Percentiles rank a stretch among this genome's conserved stretches.
Conservation (phyloP, 345 rosid genomes). For the Pugionium dolabratum region DNA sequence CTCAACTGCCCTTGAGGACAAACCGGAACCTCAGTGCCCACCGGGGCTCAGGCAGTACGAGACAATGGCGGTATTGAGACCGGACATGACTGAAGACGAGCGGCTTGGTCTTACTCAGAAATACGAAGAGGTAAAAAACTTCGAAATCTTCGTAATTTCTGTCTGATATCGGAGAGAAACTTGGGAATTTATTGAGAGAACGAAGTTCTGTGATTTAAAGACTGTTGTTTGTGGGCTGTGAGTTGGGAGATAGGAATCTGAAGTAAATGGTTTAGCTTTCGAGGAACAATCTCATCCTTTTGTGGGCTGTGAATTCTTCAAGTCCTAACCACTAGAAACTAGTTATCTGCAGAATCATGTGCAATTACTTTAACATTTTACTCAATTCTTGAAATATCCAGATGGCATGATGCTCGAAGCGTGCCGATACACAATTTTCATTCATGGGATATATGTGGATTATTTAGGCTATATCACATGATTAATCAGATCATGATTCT, state of each 20-base stretch:
- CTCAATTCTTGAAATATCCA: background rate
- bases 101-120: constrained; percentile 84
- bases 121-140: constrained; percentile 82
- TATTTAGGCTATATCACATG: background rate
- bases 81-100: constrained; percentile 96
- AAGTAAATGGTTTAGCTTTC: background rate
- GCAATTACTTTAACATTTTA: background rate
- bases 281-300: constrained; percentile 7
- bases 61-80: constrained; percentile 85
- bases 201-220: background rate
- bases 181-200: background rate
- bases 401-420: background rate
- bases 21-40: constrained; percentile 83
- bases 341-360: background rate
- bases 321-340: background rate
- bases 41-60: constrained; percentile 90
- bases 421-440: background rate
- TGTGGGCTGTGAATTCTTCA: background rate
- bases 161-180: background rate
- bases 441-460: background rate
- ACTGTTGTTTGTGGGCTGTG: background rate
- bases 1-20: constrained; percentile 60
- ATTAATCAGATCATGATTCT: background rate
- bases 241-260: background rate
- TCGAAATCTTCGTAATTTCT: background rate